Evolutionary conservation across 345 rosid genomes (phyloP), one percentile per base, ranked within the genome.

Genomic region (Eucalyptus curtisii): DNA sequence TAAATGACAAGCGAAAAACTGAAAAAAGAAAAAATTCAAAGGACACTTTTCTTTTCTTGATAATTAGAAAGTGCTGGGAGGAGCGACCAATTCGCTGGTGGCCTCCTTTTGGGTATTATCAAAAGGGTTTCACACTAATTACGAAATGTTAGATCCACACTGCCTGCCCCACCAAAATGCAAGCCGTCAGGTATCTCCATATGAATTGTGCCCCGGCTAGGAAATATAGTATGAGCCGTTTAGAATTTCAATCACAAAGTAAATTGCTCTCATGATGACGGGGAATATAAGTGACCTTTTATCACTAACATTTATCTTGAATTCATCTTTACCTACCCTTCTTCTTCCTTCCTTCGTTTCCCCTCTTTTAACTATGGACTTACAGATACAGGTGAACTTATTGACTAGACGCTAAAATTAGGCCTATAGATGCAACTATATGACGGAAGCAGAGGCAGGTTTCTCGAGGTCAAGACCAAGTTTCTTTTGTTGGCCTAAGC

Each of bases 21-120:
- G 2, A 17, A 33, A 66, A 30, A 30, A 64, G 4, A n/a, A 30
- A 30, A 52, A 52, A 7, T 19, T 31, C 40, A 15, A 66, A 33
- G 44, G 3, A 33, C 25, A 71, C 4, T 37, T 71, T 5, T 19
- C 44, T 33, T 33, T 71, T 71, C 81, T 71, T 71, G 44, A 33
- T 71, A 71, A 9, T 33, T 17, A 13, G 20, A 33, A 71, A 33
- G 44, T 25, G 44, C 13, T 11, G 0, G 13, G 4, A 37, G 44
- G 44, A 33, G 13, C 0, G 1, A 33, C 44, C 13, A 33, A 9
- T 71, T 33, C 0, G 1, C 25, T 5, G 0, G 44, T 0, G 7
- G 17, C 44, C 7, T 33, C 13, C 7, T 19, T 59, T 4, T 3
- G 25, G 4, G 24, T 44, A 33, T 33, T 68, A 68, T 55, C 61